Conservation (phyloP, 2,329 filamentous ascomycete genomes). For the Colletotrichum sublineola region DNA sequence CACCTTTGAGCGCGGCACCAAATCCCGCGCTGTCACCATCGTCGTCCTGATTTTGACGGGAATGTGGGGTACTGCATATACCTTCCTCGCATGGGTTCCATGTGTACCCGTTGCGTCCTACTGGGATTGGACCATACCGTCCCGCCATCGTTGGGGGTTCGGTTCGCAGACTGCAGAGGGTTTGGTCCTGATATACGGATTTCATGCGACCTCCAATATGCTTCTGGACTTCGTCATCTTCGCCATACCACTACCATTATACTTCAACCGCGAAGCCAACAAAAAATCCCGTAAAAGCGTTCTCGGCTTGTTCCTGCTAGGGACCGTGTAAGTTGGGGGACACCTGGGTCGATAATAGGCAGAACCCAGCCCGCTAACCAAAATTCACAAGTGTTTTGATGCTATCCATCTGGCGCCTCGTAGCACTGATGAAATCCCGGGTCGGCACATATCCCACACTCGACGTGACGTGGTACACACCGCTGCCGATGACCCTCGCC, state of each 20-base stretch:
- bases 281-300: conserved; percentile 50
- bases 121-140: conserved; percentile 47
- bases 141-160: conserved; percentile 47
- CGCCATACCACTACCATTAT: conserved; percentile 50
- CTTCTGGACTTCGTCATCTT: conserved; percentile 51
- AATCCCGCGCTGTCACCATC: conserved; percentile 40
- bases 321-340: conserved; percentile 47
- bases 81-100: conserved; percentile 50
- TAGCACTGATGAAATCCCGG: conserved; percentile 48
- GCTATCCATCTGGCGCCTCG: conserved; percentile 50
- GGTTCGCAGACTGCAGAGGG: conserved; percentile 45
- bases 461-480: conserved; percentile 54
- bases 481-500: conserved; percentile 49
- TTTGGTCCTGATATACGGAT: conserved; percentile 47
- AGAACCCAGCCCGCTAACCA: neutral
- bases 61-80: conserved; percentile 49
- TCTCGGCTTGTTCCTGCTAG: conserved; percentile 49
- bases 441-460: conserved; percentile 51
- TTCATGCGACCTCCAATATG: conserved; percentile 50
- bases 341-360: neutral
- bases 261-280: conserved; percentile 45
- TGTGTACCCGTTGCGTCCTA: conserved; percentile 50
- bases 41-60: conserved; percentile 45
- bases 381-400: conserved; percentile 18
- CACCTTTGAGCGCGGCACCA: conserved; percentile 39